Conservation (phyloP, 192 early-diverging fungal genomes). For the Kickxella alabastrina region DNA sequence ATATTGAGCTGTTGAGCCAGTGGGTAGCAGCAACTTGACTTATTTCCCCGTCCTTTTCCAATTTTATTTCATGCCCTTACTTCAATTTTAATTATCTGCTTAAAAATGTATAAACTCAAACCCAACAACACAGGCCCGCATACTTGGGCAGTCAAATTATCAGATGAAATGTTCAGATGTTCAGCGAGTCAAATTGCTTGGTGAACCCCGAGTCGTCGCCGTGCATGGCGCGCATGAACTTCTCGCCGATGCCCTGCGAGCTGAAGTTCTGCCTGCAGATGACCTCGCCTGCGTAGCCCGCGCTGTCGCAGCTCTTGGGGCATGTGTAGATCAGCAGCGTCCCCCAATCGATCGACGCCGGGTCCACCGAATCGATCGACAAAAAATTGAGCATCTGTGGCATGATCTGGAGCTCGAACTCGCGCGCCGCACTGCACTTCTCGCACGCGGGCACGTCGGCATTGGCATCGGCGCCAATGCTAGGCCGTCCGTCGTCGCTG, state of each 20-base stretch:
- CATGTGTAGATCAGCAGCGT: slow-evolving; percentile 86
- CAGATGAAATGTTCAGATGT: slow-evolving; percentile 5
- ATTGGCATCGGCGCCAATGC: slow-evolving; percentile 39
- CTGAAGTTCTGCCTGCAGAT: slow-evolving; percentile 79
- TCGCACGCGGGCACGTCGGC: slow-evolving; percentile 64
- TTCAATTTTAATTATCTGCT: too few species aligned
- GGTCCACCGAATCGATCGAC: slow-evolving; percentile 62
- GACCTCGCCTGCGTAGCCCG: slow-evolving; percentile 61
- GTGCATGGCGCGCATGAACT: slow-evolving; percentile 38
- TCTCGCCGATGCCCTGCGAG: slow-evolving; percentile 66
- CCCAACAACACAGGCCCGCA: too few species aligned
- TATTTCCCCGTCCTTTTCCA: neutral
- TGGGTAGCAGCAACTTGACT: too few species aligned
- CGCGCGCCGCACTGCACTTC: slow-evolving; percentile 64
- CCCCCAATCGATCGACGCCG: slow-evolving; percentile 85
- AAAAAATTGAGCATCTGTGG: slow-evolving; percentile 84
- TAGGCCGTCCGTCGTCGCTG: slow-evolving; percentile 63
- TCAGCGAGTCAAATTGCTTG: slow-evolving; percentile 32
- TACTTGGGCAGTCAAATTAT: too few species aligned
- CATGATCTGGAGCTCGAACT: slow-evolving; percentile 94
- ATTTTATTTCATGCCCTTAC: neutral
- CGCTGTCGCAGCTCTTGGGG: slow-evolving; percentile 65
- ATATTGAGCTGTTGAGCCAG: too few species aligned
- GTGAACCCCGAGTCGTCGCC: slow-evolving; percentile 38
- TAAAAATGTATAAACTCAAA: too few species aligned